Conservation (phyloP, 2,329 filamentous ascomycete genomes). For the Diaporthe humulicola region DNA sequence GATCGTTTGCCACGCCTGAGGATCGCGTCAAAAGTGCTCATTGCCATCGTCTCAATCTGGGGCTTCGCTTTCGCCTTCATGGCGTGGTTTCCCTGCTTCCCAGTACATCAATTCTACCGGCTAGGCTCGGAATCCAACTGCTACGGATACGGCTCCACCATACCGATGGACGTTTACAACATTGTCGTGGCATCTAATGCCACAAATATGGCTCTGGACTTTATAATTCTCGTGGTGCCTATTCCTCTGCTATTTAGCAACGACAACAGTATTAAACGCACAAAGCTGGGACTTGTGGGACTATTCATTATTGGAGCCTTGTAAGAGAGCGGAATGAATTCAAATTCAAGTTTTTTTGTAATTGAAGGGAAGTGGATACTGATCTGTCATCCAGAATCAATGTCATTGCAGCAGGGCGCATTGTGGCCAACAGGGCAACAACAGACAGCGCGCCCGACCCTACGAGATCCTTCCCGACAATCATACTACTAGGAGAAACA, state of each 20-base stretch:
- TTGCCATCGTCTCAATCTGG: background rate
- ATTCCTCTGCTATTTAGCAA: background rate
- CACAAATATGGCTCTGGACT: slow-evolving; percentile 9
- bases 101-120: background rate
- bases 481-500: background rate
- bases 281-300: background rate
- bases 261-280: background rate
- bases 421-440: background rate
- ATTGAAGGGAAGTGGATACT: background rate
- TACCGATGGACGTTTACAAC: background rate
- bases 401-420: slow-evolving; percentile 1
- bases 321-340: background rate
- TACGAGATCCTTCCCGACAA: background rate
- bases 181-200: background rate
- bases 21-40: background rate
- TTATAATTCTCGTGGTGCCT: background rate
- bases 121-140: background rate
- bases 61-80: background rate
- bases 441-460: background rate
- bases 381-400: background rate
- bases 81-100: slow-evolving; percentile 8
- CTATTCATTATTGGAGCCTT: background rate
- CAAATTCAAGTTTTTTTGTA: background rate
- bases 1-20: background rate
- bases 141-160: slow-evolving; percentile 6